Evolutionary conservation across 106 monocot species (phyloP).

Genomic region (Apostasia shenzhenica): DNA sequence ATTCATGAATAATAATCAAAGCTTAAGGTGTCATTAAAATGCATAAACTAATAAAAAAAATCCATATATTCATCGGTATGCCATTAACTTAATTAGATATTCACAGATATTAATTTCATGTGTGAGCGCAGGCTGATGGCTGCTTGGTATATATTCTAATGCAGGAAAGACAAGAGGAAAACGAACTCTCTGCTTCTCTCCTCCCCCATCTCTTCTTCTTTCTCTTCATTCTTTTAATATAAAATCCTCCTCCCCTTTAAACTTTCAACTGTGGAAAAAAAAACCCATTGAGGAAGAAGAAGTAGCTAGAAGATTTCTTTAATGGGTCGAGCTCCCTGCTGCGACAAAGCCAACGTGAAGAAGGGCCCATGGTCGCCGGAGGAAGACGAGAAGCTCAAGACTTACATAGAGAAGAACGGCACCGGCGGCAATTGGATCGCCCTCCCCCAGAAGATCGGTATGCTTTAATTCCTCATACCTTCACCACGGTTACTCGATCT

Average conservation of each 20-base stretch:
- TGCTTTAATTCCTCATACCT: too few species aligned
- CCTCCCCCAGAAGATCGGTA: conserved; percentile 92
- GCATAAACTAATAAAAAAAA: too few species aligned
- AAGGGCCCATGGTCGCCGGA: conserved; percentile 93
- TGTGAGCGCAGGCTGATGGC: not conserved
- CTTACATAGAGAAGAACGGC: conserved; percentile 84
- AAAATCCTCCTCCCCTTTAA: not conserved
- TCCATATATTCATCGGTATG: too few species aligned
- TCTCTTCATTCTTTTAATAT: not conserved
- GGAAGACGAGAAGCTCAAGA: conserved; percentile 80
- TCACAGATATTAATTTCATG: not conserved
- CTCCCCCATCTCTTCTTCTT: not conserved
- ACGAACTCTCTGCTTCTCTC: not conserved
- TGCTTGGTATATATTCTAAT: conserved; percentile 7
- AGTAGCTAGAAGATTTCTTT: not conserved
- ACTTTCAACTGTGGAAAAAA: not conserved
- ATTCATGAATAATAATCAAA: too few species aligned
- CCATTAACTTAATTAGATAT: not conserved
- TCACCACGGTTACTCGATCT: too few species aligned
- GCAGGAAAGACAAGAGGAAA: not conserved
- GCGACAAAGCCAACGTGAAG: conserved; percentile 94
- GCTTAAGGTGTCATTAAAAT: too few species aligned
- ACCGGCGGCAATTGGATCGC: conserved; percentile 99
- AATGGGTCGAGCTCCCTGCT: conserved; percentile 92
- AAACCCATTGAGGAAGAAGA: conserved; percentile 3